phyloP scores from a whole-genome alignment of 306 rosid species.

The Rosa multiflora region DNA sequence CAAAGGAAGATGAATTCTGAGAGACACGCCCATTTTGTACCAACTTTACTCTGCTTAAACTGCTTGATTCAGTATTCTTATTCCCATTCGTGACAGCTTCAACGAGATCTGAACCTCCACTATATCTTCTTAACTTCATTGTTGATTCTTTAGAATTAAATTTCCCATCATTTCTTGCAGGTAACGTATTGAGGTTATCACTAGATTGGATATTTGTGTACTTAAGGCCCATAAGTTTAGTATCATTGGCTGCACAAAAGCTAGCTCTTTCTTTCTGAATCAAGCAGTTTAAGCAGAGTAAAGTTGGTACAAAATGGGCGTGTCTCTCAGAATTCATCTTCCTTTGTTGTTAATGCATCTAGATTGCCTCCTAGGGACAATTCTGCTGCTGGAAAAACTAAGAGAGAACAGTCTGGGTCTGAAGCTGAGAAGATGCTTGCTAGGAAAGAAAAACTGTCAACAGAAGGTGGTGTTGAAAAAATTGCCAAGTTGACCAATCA shows the following conservation, averaged over 20 bases:
- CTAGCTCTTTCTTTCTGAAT: constrained; percentile 71
- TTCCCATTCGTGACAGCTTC: constrained; percentile 37
- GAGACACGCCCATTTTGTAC: constrained; percentile 46
- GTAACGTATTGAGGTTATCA: constrained; percentile 32
- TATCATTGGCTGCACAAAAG: constrained; percentile 42
- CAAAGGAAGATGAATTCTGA: constrained; percentile 37
- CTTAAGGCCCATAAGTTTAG: constrained; percentile 38
- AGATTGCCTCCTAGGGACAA: constrained; percentile 51
- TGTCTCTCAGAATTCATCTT: constrained; percentile 40
- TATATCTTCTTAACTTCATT: constrained; percentile 43
- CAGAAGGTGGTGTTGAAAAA: constrained; percentile 58
- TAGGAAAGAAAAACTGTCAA: constrained; percentile 55
- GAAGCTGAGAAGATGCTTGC: constrained; percentile 56
- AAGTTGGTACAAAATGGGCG: constrained; percentile 41
- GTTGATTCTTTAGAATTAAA: constrained; percentile 34
- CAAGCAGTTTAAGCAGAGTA: constrained; percentile 37
- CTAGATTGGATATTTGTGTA: constrained; percentile 43
- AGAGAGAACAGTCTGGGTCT: constrained; percentile 58
- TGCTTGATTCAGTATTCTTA: constrained; percentile 36
- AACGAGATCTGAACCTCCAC: constrained; percentile 42
- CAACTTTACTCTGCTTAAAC: constrained; percentile 37
- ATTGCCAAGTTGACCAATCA: constrained; percentile 46
- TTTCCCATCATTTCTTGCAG: constrained; percentile 34
- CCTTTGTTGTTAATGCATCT: constrained; percentile 44
- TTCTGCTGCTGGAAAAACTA: constrained; percentile 56